A percentile compares a stretch with the other conserved stretches of the same genome.
phyloP scores from a whole-genome alignment of 1,139 yeast species.

The Sugiyamaella paludigena region DNA sequence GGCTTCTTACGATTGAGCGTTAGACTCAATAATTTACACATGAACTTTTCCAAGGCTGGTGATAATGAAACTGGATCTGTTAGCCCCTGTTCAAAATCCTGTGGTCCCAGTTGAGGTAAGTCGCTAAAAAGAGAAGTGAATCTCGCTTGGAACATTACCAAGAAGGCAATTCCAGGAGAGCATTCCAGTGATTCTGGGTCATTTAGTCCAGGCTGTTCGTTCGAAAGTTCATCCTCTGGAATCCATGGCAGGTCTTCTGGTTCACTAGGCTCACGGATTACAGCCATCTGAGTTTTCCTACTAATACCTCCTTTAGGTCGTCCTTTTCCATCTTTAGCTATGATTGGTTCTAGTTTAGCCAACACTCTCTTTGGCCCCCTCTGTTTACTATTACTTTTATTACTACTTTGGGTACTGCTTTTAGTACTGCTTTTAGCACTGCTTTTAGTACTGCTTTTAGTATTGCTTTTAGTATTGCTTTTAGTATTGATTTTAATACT shows the following conservation, averaged over 20 bases:
- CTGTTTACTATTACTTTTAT: background rate
- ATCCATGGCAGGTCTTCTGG: constrained; percentile 36
- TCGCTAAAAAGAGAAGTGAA: constrained; percentile 38
- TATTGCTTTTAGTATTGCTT: background rate
- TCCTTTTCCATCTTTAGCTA: constrained; percentile 3
- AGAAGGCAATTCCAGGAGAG: constrained; percentile 34
- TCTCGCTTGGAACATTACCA: constrained; percentile 37
- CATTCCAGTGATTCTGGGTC: constrained; percentile 23
- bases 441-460: no score
- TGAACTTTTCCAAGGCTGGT: constrained; percentile 34
- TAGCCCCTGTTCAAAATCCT: constrained; percentile 41
- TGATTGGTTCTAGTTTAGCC: constrained; percentile 5
- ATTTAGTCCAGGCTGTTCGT: constrained; percentile 25
- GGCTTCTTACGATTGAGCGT: constrained; percentile 42
- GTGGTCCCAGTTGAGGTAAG: constrained; percentile 39
- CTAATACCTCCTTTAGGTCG: constrained; percentile 7
- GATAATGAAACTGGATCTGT: constrained; percentile 28
- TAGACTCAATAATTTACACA: constrained; percentile 38
- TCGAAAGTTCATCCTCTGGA: constrained; percentile 23
- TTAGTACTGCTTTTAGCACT: background rate
- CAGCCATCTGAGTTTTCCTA: constrained; percentile 1
- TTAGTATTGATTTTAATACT: no score
- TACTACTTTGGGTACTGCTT: background rate
- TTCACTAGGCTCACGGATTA: constrained; percentile 12
- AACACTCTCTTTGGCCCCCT: constrained; percentile 8